phyloP scores from a whole-genome alignment of 148 eudicot species.

The Salicornia ramosissima region DNA sequence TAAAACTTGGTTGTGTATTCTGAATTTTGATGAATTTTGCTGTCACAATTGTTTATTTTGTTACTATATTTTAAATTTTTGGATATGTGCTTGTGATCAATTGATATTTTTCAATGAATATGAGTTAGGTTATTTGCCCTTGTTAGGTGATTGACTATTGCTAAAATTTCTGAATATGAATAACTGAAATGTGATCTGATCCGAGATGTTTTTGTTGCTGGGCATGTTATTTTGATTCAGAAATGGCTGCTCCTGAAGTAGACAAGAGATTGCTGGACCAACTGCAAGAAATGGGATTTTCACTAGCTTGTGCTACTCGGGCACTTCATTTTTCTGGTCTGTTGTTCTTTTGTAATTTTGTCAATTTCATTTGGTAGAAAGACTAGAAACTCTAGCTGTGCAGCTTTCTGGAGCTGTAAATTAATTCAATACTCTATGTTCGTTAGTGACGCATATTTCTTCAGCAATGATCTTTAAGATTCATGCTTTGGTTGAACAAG shows the following conservation, averaged over 20 bases:
- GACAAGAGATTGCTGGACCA: conserved; percentile 46
- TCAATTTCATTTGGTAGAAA: neutral
- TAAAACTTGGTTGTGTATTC: neutral
- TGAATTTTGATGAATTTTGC: neutral
- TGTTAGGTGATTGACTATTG: neutral
- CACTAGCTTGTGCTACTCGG: conserved; percentile 50
- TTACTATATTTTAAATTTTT: neutral
- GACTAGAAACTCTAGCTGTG: too few relatives aligned
- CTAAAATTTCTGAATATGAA: neutral
- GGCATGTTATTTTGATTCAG: conserved; percentile 17
- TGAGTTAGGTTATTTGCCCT: neutral
- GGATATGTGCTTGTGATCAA: neutral
- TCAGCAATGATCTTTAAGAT: neutral
- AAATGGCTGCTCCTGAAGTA: conserved; percentile 72
- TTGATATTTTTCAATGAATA: neutral
- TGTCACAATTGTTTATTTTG: neutral
- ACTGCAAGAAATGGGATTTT: conserved; percentile 76
- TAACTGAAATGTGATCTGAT: neutral
- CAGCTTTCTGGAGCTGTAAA: neutral
- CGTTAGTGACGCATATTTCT: neutral
- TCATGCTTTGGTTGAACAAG: neutral
- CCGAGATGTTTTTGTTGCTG: neutral
- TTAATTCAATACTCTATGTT: neutral
- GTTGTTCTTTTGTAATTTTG: neutral
- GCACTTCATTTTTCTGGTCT: conserved; percentile 72